Conservation (phyloP, 306 rosid genomes). For the Quercus rubra region DNA sequence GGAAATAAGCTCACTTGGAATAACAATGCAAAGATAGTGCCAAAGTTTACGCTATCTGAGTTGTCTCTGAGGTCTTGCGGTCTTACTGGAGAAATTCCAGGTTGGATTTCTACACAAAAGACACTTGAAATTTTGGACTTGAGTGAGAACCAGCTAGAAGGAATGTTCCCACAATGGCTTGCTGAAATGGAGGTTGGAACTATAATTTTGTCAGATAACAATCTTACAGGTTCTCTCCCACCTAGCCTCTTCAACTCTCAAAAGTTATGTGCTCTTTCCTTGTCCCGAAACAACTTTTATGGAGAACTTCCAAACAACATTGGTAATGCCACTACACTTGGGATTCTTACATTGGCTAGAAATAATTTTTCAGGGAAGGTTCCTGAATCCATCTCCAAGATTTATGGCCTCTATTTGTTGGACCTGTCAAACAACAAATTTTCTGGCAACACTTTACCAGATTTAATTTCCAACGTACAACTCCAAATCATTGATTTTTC, state of each 20-base stretch:
- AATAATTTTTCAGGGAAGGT: slow-evolving; percentile 24
- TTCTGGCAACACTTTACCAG: slow-evolving; percentile 18
- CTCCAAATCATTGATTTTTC: slow-evolving; percentile 23
- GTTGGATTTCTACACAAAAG: too few species aligned
- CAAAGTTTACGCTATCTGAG: too few species aligned
- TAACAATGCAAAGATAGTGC: too few species aligned
- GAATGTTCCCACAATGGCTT: too few species aligned
- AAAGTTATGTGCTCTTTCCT: slow-evolving; percentile 9
- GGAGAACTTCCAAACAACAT: slow-evolving; percentile 26
- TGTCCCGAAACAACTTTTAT: slow-evolving; percentile 27
- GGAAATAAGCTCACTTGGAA: too few species aligned
- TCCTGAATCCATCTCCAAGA: slow-evolving; percentile 22
- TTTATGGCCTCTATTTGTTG: slow-evolving; percentile 24
- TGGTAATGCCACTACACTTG: slow-evolving; percentile 13
- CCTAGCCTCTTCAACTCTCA: slow-evolving; percentile 21
- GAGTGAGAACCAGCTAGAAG: too few species aligned
- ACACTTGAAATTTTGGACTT: too few species aligned
- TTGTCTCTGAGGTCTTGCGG: too few species aligned
- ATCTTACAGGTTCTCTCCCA: neutral
- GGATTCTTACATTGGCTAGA: slow-evolving; percentile 24
- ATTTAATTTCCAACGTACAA: slow-evolving; percentile 3
- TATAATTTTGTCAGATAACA: too few species aligned
- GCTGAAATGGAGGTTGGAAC: too few species aligned
- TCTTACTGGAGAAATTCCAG: too few species aligned
- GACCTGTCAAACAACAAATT: slow-evolving; percentile 24